Evolutionary conservation across 208 protist genomes (phyloP).

Genomic region (Acanthamoeba divionensis): DNA sequence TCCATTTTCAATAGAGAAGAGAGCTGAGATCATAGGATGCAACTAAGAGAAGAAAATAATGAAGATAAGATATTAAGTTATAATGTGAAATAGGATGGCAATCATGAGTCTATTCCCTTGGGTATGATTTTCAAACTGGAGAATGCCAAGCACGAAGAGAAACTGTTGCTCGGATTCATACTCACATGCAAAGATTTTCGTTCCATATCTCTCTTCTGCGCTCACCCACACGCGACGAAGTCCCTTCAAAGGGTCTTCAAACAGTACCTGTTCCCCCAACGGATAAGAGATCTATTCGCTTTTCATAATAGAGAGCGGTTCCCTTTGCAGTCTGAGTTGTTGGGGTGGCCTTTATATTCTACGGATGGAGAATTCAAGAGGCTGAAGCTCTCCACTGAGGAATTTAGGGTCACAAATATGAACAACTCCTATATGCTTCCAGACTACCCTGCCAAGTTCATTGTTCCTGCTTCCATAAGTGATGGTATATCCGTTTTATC

Average conservation of each 20-base stretch:
- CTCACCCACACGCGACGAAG: not conserved
- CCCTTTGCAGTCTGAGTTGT: not conserved
- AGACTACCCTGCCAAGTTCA: not conserved
- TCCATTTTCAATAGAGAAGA: no score
- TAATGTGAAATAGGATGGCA: no score
- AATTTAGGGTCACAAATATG: conserved; percentile 9
- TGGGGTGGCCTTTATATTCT: not conserved
- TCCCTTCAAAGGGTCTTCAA: conserved; percentile 13
- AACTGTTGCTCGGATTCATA: not conserved
- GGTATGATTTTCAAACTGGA: conserved; percentile 8
- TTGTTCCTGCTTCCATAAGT: not conserved
- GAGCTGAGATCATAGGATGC: no score
- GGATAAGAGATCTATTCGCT: not conserved
- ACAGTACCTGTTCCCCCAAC: conserved; percentile 13
- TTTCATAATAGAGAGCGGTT: conserved; percentile 35
- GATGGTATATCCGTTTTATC: not conserved
- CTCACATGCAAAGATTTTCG: conserved; percentile 35
- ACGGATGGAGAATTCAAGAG: conserved; percentile 20
- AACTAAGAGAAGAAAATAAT: no score
- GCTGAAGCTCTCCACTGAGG: not conserved
- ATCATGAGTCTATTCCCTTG: not conserved
- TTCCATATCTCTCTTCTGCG: conserved; percentile 17
- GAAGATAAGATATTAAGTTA: no score
- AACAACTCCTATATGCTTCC: conserved; percentile 27
- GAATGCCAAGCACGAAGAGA: conserved; percentile 17